Evolutionary conservation across 495 filamentous ascomycete genomes (phyloP).

Genomic region (Podospora tetraspora): DNA sequence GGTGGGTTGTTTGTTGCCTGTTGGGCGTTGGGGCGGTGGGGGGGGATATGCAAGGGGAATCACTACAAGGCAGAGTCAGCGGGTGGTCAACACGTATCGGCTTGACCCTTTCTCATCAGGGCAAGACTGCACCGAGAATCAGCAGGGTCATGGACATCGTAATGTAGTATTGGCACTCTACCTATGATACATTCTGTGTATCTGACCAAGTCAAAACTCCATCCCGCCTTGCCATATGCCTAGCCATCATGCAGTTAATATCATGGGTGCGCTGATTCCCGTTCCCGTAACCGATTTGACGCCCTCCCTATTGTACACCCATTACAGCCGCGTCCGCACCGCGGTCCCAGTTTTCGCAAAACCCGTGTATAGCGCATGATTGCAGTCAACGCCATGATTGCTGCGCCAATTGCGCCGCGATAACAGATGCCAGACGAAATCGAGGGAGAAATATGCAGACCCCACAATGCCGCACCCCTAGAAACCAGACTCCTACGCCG

Average conservation of each 20-base stretch:
- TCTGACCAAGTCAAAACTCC: slow-evolving; percentile 4
- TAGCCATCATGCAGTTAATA: slow-evolving; percentile 9
- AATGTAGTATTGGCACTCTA: slow-evolving; percentile 2
- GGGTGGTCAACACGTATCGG: background rate
- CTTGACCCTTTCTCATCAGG: background rate
- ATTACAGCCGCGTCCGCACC: slow-evolving; percentile 2
- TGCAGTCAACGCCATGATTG: slow-evolving; percentile 24
- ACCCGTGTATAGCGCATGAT: slow-evolving; percentile 15
- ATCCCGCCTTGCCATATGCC: slow-evolving; percentile 6
- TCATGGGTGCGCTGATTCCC: slow-evolving; percentile 2
- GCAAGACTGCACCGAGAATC: background rate
- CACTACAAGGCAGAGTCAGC: background rate
- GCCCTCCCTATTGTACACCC: slow-evolving; percentile 17
- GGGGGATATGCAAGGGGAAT: background rate
- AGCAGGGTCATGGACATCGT: background rate
- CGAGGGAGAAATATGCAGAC: slow-evolving; percentile 14
- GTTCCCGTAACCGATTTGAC: slow-evolving; percentile 1
- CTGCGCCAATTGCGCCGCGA: slow-evolving; percentile 17
- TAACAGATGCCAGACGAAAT: slow-evolving; percentile 22
- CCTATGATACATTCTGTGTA: slow-evolving; percentile 8
- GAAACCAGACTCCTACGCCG: slow-evolving; percentile 12
- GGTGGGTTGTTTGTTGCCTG: no score
- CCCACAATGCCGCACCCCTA: background rate
- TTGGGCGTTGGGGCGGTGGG: background rate
- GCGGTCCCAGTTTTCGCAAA: slow-evolving; percentile 12